Percentiles rank a stretch among this genome's conserved stretches.
phyloP scores from a whole-genome alignment of 2,329 filamentous ascomycete genomes.

The Mycogone perniciosa region DNA sequence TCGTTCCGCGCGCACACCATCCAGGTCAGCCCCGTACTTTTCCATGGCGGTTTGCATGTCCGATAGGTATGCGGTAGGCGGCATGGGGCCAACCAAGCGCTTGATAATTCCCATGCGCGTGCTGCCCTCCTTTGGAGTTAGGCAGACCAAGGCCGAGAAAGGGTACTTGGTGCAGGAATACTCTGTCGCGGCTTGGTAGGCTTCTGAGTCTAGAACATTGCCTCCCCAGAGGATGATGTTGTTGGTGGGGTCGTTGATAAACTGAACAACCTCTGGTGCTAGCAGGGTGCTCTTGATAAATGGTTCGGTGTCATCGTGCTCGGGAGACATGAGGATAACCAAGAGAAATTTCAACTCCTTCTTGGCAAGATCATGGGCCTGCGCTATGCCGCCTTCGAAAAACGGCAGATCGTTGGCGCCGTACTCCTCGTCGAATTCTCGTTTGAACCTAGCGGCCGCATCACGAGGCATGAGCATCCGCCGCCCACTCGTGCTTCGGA shows the following conservation, averaged over 20 bases:
- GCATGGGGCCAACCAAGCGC: conserved; percentile 66
- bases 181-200: conserved; percentile 85
- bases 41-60: conserved; percentile 69
- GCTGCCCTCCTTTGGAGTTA: conserved; percentile 76
- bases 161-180: conserved; percentile 89
- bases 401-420: conserved; percentile 67
- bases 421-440: conserved; percentile 94
- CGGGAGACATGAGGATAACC: conserved; percentile 81
- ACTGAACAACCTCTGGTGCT: conserved; percentile 63
- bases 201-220: conserved; percentile 86
- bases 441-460: conserved; percentile 78
- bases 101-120: conserved; percentile 88
- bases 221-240: conserved; percentile 89
- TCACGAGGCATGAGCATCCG: conserved; percentile 77
- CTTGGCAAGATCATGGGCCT: conserved; percentile 85
- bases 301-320: conserved; percentile 83
- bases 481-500: conserved; percentile 60
- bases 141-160: conserved; percentile 77
- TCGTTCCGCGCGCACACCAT: conserved; percentile 66
- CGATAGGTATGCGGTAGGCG: conserved; percentile 63
- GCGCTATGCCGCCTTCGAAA: conserved; percentile 82
- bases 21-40: conserved; percentile 70
- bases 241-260: conserved; percentile 67
- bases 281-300: conserved; percentile 82
- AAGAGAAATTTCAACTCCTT: conserved; percentile 85